Percentiles rank a stretch among this genome's conserved stretches.
Evolutionary conservation across 2,329 filamentous ascomycete genomes (phyloP).

Genomic region (Colletotrichum eleusines): DNA sequence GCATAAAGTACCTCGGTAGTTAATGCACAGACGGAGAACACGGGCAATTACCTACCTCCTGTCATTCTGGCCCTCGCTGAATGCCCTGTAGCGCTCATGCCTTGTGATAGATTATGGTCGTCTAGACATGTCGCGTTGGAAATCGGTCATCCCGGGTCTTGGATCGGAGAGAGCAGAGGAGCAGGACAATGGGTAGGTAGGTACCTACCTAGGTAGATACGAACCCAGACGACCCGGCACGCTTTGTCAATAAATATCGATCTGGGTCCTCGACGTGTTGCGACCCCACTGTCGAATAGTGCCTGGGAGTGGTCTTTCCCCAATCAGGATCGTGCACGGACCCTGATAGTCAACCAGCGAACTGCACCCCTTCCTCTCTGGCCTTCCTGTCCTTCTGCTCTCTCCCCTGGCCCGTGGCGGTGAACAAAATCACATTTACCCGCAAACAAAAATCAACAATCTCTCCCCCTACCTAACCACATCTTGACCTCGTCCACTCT

Average conservation of each 20-base stretch:
- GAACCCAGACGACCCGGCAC: not conserved
- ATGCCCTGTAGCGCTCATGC: not conserved
- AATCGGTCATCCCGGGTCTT: constrained; percentile 16
- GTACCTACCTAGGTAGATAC: not conserved
- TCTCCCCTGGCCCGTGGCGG: constrained; percentile 48
- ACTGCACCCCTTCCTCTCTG: constrained; percentile 44
- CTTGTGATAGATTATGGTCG: not conserved
- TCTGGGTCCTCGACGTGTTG: constrained; percentile 5
- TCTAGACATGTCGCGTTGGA: not conserved
- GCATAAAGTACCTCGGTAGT: no score
- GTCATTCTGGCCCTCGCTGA: not conserved
- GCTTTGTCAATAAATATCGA: constrained; percentile 21
- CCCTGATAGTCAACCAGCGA: constrained; percentile 51
- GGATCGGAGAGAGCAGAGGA: constrained; percentile 23
- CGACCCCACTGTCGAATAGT: constrained; percentile 33
- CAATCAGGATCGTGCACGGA: constrained; percentile 48
- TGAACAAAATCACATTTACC: constrained; percentile 48
- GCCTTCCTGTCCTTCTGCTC: constrained; percentile 45
- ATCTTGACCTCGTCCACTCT: constrained; percentile 46
- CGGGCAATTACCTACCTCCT: not conserved
- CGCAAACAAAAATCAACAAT: constrained; percentile 54
- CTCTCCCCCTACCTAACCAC: constrained; percentile 44
- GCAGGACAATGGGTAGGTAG: not conserved
- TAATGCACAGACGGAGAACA: not conserved
- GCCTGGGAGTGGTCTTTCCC: constrained; percentile 45